Evolutionary conservation across 148 eudicot genomes (phyloP), one percentile per base, ranked within the genome.

Genomic region (Pharnaceum exiguum): DNA sequence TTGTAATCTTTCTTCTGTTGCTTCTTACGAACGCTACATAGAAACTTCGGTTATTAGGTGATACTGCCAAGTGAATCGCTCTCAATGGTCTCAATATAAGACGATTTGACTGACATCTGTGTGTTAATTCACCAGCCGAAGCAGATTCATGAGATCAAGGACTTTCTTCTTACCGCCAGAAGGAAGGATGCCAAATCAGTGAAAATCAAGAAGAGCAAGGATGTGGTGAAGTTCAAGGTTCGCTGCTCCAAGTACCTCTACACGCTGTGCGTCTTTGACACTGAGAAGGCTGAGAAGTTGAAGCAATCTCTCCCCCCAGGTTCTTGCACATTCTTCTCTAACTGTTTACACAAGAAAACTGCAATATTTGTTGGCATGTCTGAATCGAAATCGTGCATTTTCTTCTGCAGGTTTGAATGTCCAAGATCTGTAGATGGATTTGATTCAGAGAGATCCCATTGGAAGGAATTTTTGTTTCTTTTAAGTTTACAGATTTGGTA

Each of bases 251-350:
- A 79, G 75, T 79, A 79, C 71, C 80, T 79, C 55, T 79, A 75
- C 78, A 79, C 84, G 11, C 80, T 79, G 1, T 79, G 80, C 33
- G 84, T 79, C 35, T 49, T 52, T 11, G 84, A 79, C 61, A 17
- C 70, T 2, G 84, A 79, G 77, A 79, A 79, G 73, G 84, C 84
- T 10, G 64, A 72, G 46, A 79, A 79, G 73, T 69, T 79, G 75
- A 79, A 79, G 80, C 84, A 79, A 65, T 79, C 83, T 22, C 83
- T 79, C 42, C 83, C 83, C 36, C 83, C 83, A 61, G 80, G 79
- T 75, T 40, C 5, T 28, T 23, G 10, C 24, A 15, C 29, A 46
- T 25, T 16, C 26, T 46, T 31, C 18, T n/a, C 38, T 9, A 12
- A 30, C 32, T 33, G 0, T 13, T 7, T 0, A 24, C 0, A 8